Base-by-base conservation (phyloP, 129 eudicot genomes). In the Gnaphalium uliginosum region DNA sequence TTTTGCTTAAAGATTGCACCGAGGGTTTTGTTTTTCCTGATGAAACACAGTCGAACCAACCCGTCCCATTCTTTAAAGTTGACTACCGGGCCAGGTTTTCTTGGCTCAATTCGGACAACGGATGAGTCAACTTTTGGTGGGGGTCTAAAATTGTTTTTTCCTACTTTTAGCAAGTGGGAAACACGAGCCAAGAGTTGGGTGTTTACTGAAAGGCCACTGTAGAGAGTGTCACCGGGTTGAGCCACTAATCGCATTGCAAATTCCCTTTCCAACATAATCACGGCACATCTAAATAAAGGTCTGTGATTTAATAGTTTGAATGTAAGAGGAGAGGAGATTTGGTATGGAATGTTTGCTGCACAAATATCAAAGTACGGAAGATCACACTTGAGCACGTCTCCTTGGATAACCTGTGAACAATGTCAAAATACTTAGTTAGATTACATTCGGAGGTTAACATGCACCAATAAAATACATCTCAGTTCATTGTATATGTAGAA, bases 201-300 rank as follows among this genome's bases (percentile, higher is more conserved):
- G 87, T 93, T 93, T 9, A 93, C 98, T 2, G 98, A 90, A 7
- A 93, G 89, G 2, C 98, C 96, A 39, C 96, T 86, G 79, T 93
- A 93, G 15, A 86, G 15, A 86, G 89, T 1, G 78, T 93, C 98
- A 50, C 98, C 92, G 0, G 98, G 96, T 76, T 90, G 96, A 30
- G 98, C 98, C 14, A 90, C 90, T 71, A 93, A 87, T 74, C 98
- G 80, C 96, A 90, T 90, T 29, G 98, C 98, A 25, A 90, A 93
- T 79, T 93, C 98, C 64, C 92, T 82, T 71, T 90, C 96, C 75
- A 86, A 93, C 98, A 93, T 90, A n/a, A 93, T 93, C 6, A 93
- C 89, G 0, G 98, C 96, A 70, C 96, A 88, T 71, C 96, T 78
- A 68, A 93, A 93, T 24, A 84, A 51, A 19, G 95, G 92, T 21